These are phyloP conservation scores for Stromatinia cepivora DNA, from an alignment of 2,329 filamentous ascomycete species.

Conservation along the genomic window DNA sequence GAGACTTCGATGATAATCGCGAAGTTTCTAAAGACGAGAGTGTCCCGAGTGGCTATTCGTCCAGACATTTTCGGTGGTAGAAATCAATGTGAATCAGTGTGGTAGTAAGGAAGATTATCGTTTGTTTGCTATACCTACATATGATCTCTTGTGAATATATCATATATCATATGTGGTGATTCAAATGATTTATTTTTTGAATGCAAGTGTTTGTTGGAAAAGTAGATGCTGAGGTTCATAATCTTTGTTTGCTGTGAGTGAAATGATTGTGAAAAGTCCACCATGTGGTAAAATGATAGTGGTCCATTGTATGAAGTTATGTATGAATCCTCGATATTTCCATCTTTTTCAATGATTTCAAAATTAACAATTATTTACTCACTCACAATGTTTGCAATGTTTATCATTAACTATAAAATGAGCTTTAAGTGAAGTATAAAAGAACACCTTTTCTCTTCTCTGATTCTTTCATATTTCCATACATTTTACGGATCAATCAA, in stretches of 20 bases:
- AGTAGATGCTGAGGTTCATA: too few relatives aligned
- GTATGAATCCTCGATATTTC: background rate
- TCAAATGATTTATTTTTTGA: background rate
- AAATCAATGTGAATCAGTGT: too few relatives aligned
- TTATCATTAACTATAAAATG: fast-evolving
- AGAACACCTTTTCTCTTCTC: background rate
- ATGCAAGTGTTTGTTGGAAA: background rate
- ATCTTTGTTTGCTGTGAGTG: background rate
- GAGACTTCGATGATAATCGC: too few relatives aligned
- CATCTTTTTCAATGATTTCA: background rate
- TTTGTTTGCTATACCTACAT: too few relatives aligned
- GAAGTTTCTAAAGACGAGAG: too few relatives aligned
- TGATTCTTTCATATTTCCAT: background rate
- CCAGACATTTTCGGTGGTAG: too few relatives aligned
- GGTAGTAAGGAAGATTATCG: background rate
- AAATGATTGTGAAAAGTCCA: background rate
- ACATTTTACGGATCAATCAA: background rate
- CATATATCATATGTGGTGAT: background rate
- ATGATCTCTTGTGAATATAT: background rate
- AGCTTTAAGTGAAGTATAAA: background rate
- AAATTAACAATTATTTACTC: background rate
- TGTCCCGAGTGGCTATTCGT: too few relatives aligned
- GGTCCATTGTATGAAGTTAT: background rate
- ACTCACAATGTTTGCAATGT: background rate
- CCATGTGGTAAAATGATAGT: background rate